Evolutionary conservation across 306 rosid genomes (phyloP), one percentile per base, ranked within the genome.

Genomic region (Rosa lucieae): DNA sequence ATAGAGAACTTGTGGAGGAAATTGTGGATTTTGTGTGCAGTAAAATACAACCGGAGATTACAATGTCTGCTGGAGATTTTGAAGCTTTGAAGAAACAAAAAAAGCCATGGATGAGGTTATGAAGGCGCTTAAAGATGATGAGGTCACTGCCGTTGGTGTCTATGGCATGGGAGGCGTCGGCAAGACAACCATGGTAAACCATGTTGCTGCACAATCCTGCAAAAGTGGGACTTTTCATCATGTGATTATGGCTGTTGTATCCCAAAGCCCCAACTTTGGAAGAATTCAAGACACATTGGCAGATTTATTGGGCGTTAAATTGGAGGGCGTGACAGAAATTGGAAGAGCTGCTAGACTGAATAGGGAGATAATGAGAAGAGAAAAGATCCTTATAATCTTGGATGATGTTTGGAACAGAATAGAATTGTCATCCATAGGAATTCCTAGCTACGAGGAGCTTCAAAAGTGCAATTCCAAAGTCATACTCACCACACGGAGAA

Each of bases 401-500:
- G 85, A 82, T 8, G 81, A 81, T 20, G 37, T 81, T 37, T 75
- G 84, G 80, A 17, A 9, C 18, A 23, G 15, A 23, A 44, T 81
- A n/a, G 44, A 81, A 13, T 66, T 75, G 15, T 26, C 59, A 5
- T 0, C 2, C 5, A 58, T 75, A 0, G 79, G 82, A 44, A 77
- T 82, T 55, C 85, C 82, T 8, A 10, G 9, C 1, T 37, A 26
- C 2, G 14, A 2, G 0, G 72, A 72, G 6, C 74, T 77, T 21
- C 56, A 72, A 37, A 26, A 5, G 2, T 51, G 52, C 51, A 14
- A 77, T 2, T 79, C 62, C 44, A 83, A 75, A 18, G 72, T 83
- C 18, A 20, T 83, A 7, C 12, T 83, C 42, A 79, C 81, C 5
- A 78, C 81, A 0, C 61, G 83, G 77, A 11, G 1, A 2, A 0